Evolutionary conservation across 139 green algal genomes (phyloP).

Genomic region (Haematococcus sp.): DNA sequence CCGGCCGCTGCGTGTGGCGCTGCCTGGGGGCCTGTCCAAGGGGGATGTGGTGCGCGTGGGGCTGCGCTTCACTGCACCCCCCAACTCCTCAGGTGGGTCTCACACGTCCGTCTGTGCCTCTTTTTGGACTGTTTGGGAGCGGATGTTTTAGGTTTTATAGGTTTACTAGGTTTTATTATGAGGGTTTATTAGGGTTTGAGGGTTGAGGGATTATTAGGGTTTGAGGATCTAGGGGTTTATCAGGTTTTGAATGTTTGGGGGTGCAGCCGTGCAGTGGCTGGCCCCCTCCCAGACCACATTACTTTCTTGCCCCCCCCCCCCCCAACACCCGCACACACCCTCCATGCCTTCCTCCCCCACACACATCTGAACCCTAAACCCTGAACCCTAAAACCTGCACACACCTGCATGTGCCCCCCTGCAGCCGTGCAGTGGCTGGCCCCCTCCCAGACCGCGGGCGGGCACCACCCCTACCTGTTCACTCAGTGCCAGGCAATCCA

Average conservation of each 20-base stretch:
- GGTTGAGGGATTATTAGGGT: too few relatives aligned
- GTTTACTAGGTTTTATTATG: too few relatives aligned
- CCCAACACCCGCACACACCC: too few relatives aligned
- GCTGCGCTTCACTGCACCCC: conserved; percentile 56
- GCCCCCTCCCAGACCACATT: conserved; percentile 73
- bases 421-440: conserved; percentile 78
- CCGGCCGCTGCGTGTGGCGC: conserved; percentile 36
- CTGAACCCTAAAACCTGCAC: too few relatives aligned
- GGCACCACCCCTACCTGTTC: conserved; percentile 88
- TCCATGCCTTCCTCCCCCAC: too few relatives aligned
- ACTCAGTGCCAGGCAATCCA: conserved; percentile 96
- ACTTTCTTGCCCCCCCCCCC: too few relatives aligned
- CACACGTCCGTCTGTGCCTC: background rate
- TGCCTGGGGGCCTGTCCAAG: conserved; percentile 31
- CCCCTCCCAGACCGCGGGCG: conserved; percentile 77
- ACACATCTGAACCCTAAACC: too few relatives aligned
- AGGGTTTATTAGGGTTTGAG: too few relatives aligned
- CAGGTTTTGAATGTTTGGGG: too few relatives aligned
- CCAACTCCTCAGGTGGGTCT: conserved; percentile 24
- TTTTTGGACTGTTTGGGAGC: too few relatives aligned
- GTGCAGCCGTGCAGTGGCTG: conserved; percentile 79
- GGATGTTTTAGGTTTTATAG: too few relatives aligned
- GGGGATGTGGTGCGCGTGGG: conserved; percentile 28
- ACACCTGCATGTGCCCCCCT: background rate
- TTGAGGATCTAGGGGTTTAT: too few relatives aligned